These are phyloP conservation scores for Fusarium fujikuroi DNA, from an alignment of 2,329 filamentous ascomycete genomes.

Conservation along the genomic window DNA sequence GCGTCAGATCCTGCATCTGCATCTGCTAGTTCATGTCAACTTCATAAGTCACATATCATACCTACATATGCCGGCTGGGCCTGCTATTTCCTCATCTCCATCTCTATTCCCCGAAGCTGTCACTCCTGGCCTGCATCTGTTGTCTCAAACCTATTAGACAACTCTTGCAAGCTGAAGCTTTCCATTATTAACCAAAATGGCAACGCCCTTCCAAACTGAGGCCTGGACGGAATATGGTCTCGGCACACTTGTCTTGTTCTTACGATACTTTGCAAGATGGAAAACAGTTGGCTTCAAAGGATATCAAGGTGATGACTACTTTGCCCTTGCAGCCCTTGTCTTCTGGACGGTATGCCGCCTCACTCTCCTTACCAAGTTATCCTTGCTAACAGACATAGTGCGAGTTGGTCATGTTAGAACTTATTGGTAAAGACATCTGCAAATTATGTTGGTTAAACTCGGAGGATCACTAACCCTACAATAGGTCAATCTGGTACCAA, in stretches of 20 bases:
- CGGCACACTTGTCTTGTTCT: conserved; percentile 50
- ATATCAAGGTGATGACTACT: conserved; percentile 57
- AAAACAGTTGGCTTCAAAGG: conserved; percentile 53
- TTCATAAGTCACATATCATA: background rate
- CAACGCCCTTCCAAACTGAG: conserved; percentile 56
- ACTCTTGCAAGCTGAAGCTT: background rate
- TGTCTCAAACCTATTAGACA: background rate
- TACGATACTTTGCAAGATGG: conserved; percentile 53
- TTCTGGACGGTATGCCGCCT: conserved; percentile 51
- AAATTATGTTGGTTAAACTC: background rate
- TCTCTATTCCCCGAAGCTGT: background rate
- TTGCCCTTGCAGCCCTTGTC: conserved; percentile 50
- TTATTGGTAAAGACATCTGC: conserved; percentile 45
- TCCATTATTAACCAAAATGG: conserved; percentile 26
- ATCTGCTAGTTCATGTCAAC: background rate
- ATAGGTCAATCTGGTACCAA: conserved; percentile 53
- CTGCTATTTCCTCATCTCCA: background rate
- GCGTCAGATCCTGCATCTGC: background rate
- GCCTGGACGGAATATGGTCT: conserved; percentile 57
- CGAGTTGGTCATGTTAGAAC: conserved; percentile 48
- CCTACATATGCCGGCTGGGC: background rate
- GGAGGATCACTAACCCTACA: conserved; percentile 16
- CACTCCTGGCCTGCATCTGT: background rate
- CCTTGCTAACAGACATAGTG: conserved; percentile 24
- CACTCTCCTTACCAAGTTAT: background rate